Percentiles rank a stretch among this genome's conserved stretches.
Evolutionary conservation across 2,329 filamentous ascomycete species (phyloP).

Genomic region (Fusarium albosuccineum): DNA sequence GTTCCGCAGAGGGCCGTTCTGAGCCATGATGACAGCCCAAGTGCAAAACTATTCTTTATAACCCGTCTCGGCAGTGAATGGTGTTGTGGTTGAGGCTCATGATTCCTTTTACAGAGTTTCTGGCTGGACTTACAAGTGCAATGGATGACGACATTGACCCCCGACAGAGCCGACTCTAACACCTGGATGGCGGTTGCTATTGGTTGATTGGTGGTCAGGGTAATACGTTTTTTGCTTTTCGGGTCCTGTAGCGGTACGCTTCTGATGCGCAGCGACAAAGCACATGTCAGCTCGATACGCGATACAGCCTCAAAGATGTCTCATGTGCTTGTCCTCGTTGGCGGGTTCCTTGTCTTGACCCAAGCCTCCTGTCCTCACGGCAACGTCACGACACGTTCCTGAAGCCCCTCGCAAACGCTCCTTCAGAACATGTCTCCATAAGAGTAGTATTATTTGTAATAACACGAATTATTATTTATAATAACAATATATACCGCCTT

Average conservation of each 20-base stretch:
- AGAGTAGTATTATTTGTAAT: no score
- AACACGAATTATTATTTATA: no score
- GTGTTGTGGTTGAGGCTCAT: neutral
- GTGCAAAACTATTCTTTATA: neutral
- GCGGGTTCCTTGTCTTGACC: neutral
- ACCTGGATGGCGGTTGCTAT: neutral
- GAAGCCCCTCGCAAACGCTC: neutral
- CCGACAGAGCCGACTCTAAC: slow-evolving; percentile 1
- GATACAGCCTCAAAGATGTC: slow-evolving; percentile 8
- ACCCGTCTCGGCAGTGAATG: neutral
- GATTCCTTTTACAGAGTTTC: neutral
- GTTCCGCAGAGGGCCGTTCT: slow-evolving; percentile 44
- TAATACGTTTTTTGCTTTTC: neutral
- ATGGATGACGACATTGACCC: slow-evolving; percentile 29
- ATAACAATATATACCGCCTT: no score
- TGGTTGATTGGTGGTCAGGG: neutral
- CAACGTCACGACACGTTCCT: slow-evolving; percentile 23
- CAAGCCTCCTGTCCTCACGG: slow-evolving; percentile 8
- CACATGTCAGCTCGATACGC: slow-evolving; percentile 4
- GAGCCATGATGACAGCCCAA: slow-evolving; percentile 23
- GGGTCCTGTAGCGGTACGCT: neutral
- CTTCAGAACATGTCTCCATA: slow-evolving; percentile 22
- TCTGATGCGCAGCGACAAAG: neutral
- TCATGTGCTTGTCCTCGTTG: neutral
- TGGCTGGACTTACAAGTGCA: slow-evolving; percentile 8